Evolutionary conservation across 495 filamentous ascomycete genomes (phyloP), one percentile per base, ranked within the genome.

Genomic region (Daldinia childiae): DNA sequence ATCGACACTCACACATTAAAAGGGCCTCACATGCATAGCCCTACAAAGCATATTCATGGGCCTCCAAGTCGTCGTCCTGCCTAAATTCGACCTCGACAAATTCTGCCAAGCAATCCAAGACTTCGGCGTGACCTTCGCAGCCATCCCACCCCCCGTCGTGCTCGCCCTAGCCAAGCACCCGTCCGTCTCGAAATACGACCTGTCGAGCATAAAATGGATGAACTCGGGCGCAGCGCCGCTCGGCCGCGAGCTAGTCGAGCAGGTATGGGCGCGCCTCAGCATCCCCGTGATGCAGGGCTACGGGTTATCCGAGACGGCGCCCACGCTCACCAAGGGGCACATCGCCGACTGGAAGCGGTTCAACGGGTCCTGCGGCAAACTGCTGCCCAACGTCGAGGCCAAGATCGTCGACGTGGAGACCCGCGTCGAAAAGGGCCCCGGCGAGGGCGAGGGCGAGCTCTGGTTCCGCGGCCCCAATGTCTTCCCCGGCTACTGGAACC

Each of bases 151-250:
- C 3, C 95, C 95, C 0, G 87, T 99, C 0, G 85, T 97, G 1
- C 84, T 98, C 0, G 86, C 91, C 0, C 85, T 99, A 3, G 87
- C 87, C 68, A 97, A 97, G 75, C 87, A 92, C 76, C 92, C 94
- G 0, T 75, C 87, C 4, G 88, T 97, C 11, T 76, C 78, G 0
- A 92, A 93, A 70, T 97, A 95, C 77, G 89, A 99, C 78, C 81
- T 99, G 17, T 90, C 87, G 14, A 89, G 84, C 21, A 72, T 99
- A 14, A 89, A 90, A 38, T 93, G 95, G 89, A 82, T 97, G 82
- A 96, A 92, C 80, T 94, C 89, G 1, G 95, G 93, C 7, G 95
- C 95, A 1, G 95, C 95, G 3, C 95, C 95, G 0, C 81, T 98
- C 41, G 96, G 93, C 0, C 82, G 86, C 21, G 94, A 98, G 57